A percentile compares a stretch with the other conserved stretches of the same genome.
Conservation (phyloP, 2,329 filamentous ascomycete genomes). For the Acephala macrosclerotiorum region DNA sequence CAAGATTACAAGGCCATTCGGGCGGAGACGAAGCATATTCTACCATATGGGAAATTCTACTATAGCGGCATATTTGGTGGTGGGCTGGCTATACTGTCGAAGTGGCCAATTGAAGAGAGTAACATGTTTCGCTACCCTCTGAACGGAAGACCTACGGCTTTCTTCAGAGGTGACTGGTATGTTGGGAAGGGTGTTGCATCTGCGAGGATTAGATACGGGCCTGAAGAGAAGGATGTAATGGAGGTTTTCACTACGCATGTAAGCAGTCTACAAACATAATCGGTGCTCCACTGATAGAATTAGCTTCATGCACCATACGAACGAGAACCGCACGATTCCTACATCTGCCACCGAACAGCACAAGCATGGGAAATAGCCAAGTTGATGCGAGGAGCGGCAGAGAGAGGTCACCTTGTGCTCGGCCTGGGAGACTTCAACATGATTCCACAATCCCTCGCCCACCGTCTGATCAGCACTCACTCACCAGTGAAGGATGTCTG, state of each 20-base stretch:
- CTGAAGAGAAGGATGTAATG: conserved; percentile 68
- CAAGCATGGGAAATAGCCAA: conserved; percentile 97
- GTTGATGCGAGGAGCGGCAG: conserved; percentile 80
- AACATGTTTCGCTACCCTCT: conserved; percentile 88
- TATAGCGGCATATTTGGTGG: conserved; percentile 87
- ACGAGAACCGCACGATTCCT: conserved; percentile 78
- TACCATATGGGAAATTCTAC: conserved; percentile 95
- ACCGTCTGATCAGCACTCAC: conserved; percentile 81
- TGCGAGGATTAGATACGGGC: conserved; percentile 78
- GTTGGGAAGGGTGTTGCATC: conserved; percentile 93
- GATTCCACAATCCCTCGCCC: conserved; percentile 84
- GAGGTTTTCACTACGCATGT: conserved; percentile 95
- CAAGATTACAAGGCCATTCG: conserved; percentile 84
- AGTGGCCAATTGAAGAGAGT: conserved; percentile 92
- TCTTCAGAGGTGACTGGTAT: conserved; percentile 95
- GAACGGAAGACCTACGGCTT: conserved; percentile 91
- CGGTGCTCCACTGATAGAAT: conserved; percentile 48
- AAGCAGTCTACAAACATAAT: conserved; percentile 41
- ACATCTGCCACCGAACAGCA: conserved; percentile 87
- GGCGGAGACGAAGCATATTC: conserved; percentile 71
- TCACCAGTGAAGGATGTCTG: conserved; percentile 83
- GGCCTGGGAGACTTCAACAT: conserved; percentile 97
- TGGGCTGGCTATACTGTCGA: conserved; percentile 86
- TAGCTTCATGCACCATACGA: conserved; percentile 87
- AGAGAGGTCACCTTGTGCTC: conserved; percentile 82